These are phyloP conservation scores for Fusarium brevicatenulatum DNA, from an alignment of 2,329 filamentous ascomycete species.

Conservation along the genomic window DNA sequence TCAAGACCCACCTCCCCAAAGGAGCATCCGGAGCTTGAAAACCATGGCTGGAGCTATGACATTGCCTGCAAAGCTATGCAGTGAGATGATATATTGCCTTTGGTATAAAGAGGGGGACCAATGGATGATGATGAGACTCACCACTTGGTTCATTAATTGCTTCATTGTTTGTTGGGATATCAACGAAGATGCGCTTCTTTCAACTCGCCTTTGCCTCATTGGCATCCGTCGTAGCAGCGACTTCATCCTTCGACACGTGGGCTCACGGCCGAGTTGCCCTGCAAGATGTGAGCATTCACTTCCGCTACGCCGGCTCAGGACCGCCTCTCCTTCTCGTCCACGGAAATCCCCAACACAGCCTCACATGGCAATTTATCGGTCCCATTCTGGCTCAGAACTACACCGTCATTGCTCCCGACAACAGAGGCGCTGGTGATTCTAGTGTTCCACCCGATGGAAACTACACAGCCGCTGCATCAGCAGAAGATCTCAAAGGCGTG, in stretches of 20 bases:
- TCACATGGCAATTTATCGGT: slow-evolving; percentile 53
- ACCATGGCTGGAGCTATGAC: not conserved
- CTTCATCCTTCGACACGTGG: slow-evolving; percentile 52
- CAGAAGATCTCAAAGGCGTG: slow-evolving; percentile 51
- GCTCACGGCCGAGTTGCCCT: slow-evolving; percentile 50
- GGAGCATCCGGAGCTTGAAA: slow-evolving; percentile 23
- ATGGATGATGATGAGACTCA: accelerated
- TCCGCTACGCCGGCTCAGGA: slow-evolving; percentile 53
- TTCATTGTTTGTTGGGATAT: accelerated
- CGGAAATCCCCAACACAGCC: slow-evolving; percentile 53
- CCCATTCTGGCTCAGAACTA: slow-evolving; percentile 55
- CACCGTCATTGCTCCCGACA: slow-evolving; percentile 56
- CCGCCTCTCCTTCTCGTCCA: slow-evolving; percentile 54
- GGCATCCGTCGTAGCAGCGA: not conserved
- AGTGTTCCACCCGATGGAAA: slow-evolving; percentile 51
- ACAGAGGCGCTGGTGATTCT: slow-evolving; percentile 54
- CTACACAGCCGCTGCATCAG: slow-evolving; percentile 54
- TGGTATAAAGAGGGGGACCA: not conserved
- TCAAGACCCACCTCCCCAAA: not conserved
- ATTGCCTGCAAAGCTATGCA: not conserved
- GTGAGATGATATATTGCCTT: no score
- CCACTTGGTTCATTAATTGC: accelerated
- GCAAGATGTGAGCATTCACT: slow-evolving; percentile 55
- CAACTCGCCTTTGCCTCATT: not conserved
- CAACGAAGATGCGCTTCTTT: not conserved